phyloP scores from a whole-genome alignment of 83 land plant species.

The Diphasiastrum complanatum region DNA sequence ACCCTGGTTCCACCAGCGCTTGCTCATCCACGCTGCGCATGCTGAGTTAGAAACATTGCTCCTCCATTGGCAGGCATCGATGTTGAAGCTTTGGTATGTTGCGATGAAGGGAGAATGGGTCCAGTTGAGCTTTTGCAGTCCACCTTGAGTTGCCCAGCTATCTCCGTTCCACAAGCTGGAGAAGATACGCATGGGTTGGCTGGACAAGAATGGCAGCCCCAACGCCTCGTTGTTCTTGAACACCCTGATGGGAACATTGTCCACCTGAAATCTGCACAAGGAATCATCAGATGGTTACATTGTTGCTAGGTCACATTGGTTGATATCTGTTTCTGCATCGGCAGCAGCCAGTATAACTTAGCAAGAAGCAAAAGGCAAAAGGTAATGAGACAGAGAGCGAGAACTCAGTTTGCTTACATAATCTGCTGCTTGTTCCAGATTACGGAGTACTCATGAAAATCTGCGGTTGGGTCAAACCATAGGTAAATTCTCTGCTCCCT shows the following conservation, averaged over 20 bases:
- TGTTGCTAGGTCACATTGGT: no score
- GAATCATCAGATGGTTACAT: no score
- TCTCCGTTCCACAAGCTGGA: conserved; percentile 18
- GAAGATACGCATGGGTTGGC: conserved; percentile 12
- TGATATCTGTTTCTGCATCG: no score
- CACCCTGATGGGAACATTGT: conserved; percentile 9
- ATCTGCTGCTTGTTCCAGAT: conserved; percentile 11
- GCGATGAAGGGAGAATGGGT: conserved; percentile 11
- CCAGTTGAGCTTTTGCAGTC: conserved; percentile 13
- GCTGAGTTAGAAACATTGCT: neutral
- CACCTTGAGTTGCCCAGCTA: conserved; percentile 11
- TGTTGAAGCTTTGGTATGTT: neutral
- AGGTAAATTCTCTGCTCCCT: conserved; percentile 15
- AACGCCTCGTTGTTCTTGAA: conserved; percentile 11
- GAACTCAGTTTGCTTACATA: neutral
- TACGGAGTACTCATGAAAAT: conserved; percentile 22
- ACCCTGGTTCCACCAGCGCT: neutral
- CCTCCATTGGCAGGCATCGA: neutral
- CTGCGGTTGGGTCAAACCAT: conserved; percentile 19
- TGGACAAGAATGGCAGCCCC: neutral
- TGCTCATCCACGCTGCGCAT: neutral
- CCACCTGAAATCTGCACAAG: conserved; percentile 12
- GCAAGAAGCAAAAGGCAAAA: no score
- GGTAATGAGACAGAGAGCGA: neutral
- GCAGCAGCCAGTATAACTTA: no score